Evolutionary conservation across 768 basidiomycete species (phyloP), one percentile per base, ranked within the genome.

Genomic region (Auriculariales sp.): DNA sequence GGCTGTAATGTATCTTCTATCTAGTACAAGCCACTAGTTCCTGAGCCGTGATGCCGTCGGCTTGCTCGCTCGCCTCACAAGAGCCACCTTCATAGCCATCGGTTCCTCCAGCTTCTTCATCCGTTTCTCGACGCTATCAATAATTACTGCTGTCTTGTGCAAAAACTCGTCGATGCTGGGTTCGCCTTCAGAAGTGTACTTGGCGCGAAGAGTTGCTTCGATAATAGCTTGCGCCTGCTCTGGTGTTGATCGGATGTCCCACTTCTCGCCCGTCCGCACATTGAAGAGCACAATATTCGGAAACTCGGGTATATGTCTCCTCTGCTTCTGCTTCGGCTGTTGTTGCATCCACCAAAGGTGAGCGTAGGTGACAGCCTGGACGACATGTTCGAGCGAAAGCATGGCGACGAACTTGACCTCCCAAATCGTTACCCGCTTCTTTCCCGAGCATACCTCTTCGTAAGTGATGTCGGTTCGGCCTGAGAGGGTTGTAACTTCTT

Each of bases 211-310:
- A 3, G 46, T 5, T 3, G 30, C 50, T 25, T 51, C 50, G 14
- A 46, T 51, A 19, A 51, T 19, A 3, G 25, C 17, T 7, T 25
- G 7, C 11, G 44, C 50, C 14, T 27, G 28, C 1, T 46, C 50
- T 14, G 24, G 2, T 3, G 39, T 46, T 5, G 50, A 46, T 19
- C 24, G 17, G 7, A 51, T 46, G 27, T 32, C 33, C 50, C 50
- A 51, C 44, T 51, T 51, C 3, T 25, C 50, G 30, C 50, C 50
- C 31, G 44, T 46, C 15, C 50, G 39, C 7, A 51, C 50, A 25
- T 51, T 51, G 44, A 51, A 51, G 3, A 51, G 42, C 29, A 45
- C 29, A 3, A 51, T 27, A 17, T 36, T 17, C 29, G 50, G 50
- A 36, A 51, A 51, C 22, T 24, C 15, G 14, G 39, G 39, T 22